A percentile compares a stretch with the other conserved stretches of the same genome.
Evolutionary conservation across 225 moss, liverwort and hornwort genomes (phyloP).

Genomic region (Neckera pumila): DNA sequence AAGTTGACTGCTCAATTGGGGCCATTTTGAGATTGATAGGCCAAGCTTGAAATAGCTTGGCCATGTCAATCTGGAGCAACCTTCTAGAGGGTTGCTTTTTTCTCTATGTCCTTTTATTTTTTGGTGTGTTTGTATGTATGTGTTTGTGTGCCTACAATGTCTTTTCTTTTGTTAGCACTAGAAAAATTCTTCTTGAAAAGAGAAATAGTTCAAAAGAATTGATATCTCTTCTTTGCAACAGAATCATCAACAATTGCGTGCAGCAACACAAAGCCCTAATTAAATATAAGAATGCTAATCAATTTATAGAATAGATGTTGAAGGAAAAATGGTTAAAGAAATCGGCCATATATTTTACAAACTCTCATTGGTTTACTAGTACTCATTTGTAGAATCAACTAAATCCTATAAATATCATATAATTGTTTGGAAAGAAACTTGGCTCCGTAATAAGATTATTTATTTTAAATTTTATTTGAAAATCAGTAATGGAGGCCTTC

Average conservation of each 20-base stretch:
- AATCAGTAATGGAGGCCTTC: not conserved
- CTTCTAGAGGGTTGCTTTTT: no score
- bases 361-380: not conserved
- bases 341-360: not conserved
- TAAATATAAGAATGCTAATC: not conserved
- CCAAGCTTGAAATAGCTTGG: no score
- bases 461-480: not conserved
- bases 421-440: not conserved
- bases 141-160: not conserved
- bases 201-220: no score
- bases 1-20: no score
- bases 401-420: not conserved
- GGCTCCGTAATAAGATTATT: not conserved
- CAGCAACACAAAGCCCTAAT: not conserved
- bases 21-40: no score
- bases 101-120: no score
- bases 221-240: not conserved
- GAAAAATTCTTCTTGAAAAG: no score
- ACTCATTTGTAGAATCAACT: not conserved
- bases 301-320: not conserved
- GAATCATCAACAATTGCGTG: accelerated
- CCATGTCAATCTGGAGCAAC: no score
- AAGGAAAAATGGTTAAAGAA: not conserved
- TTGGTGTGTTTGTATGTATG: not conserved
- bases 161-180: not conserved